phyloP scores from a whole-genome alignment of 345 rosid genomes.

The Salix dunnii region DNA sequence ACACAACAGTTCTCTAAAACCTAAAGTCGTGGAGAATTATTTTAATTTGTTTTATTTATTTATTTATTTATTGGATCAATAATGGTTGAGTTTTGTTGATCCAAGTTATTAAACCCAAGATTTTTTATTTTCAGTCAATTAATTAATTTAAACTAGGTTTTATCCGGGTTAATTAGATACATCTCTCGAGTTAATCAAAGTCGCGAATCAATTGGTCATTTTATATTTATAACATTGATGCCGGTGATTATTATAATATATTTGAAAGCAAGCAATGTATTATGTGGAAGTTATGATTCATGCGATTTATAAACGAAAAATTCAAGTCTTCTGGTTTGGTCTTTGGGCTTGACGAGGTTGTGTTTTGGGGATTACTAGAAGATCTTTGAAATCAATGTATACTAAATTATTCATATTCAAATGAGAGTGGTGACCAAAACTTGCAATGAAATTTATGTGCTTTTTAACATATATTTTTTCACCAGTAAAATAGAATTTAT shows the following conservation, averaged over 20 bases:
- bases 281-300: not conserved
- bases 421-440: not conserved
- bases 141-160: too few species aligned
- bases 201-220: too few species aligned
- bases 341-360: not conserved
- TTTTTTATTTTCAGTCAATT: too few species aligned
- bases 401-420: not conserved
- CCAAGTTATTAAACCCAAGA: too few species aligned
- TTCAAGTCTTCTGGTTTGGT: not conserved
- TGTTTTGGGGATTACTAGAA: not conserved
- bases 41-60: not conserved
- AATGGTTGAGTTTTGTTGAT: not conserved
- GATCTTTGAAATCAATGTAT: not conserved
- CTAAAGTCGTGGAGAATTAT: too few species aligned
- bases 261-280: not conserved
- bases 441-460: not conserved
- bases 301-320: not conserved
- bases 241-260: not conserved
- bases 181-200: too few species aligned
- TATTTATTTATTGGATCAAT: not conserved
- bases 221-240: not conserved
- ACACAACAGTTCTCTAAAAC: not conserved
- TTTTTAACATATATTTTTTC: not conserved
- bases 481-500: too few species aligned
- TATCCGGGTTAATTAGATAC: too few species aligned